These are phyloP conservation scores for Ustilago vetiveriae DNA, from an alignment of 1,284 basidiomycete species.

Conservation along the genomic window DNA sequence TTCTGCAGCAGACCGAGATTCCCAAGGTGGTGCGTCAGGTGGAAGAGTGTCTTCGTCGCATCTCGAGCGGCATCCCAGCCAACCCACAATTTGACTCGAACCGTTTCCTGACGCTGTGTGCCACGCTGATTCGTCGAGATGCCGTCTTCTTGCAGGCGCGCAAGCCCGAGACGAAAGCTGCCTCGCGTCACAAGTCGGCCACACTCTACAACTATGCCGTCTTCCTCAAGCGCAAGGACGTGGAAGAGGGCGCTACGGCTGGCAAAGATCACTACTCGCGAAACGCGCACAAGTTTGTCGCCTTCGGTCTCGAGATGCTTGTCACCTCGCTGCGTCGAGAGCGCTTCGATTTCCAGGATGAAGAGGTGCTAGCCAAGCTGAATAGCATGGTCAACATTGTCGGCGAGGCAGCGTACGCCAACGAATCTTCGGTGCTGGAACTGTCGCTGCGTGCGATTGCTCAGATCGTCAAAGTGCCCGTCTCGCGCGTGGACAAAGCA, in stretches of 20 bases:
- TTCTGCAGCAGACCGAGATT: slow-evolving; percentile 86
- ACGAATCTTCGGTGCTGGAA: slow-evolving; percentile 79
- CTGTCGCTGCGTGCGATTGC: slow-evolving; percentile 83
- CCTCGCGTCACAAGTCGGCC: slow-evolving; percentile 28
- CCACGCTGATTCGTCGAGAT: slow-evolving; percentile 90
- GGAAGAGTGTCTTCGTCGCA: slow-evolving; percentile 86
- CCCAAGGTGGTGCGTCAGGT: slow-evolving; percentile 83
- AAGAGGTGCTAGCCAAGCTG: slow-evolving; percentile 78
- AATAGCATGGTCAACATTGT: slow-evolving; percentile 87
- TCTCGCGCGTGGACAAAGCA: slow-evolving; percentile 80
- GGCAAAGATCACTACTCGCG: slow-evolving; percentile 67
- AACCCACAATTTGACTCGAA: slow-evolving; percentile 78
- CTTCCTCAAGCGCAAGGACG: slow-evolving; percentile 57
- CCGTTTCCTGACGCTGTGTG: slow-evolving; percentile 83
- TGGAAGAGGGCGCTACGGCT: slow-evolving; percentile 53
- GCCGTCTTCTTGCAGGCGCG: slow-evolving; percentile 68
- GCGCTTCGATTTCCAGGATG: slow-evolving; percentile 84
- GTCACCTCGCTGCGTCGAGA: slow-evolving; percentile 85
- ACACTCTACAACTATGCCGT: slow-evolving; percentile 41
- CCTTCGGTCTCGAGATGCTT: slow-evolving; percentile 91
- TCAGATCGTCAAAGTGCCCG: slow-evolving; percentile 83
- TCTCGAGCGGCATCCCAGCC: slow-evolving; percentile 84
- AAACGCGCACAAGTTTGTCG: slow-evolving; percentile 81
- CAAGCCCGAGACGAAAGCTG: slow-evolving; percentile 36
- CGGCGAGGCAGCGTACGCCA: slow-evolving; percentile 91